Conservation (phyloP, 352 stramenopile genomes). For the Phytophthora pini region DNA sequence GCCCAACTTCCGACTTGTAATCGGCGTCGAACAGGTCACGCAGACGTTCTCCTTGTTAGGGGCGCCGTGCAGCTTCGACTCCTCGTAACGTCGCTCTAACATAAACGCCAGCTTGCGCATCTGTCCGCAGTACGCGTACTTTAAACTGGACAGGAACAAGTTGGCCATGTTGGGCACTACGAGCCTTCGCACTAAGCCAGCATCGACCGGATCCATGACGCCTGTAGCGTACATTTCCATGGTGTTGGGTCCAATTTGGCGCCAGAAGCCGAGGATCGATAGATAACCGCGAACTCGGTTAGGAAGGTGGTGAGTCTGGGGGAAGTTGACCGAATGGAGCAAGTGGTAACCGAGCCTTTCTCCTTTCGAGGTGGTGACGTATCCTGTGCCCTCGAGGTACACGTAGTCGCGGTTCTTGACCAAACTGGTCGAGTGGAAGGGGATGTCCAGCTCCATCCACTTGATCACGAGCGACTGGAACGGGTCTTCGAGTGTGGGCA, state of each 20-base stretch:
- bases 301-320: slow-evolving; percentile 15
- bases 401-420: slow-evolving; percentile 33
- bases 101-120: slow-evolving; percentile 15
- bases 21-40: slow-evolving; percentile 32
- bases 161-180: slow-evolving; percentile 12
- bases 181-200: slow-evolving; percentile 3
- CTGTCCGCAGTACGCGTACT: slow-evolving; percentile 18
- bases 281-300: slow-evolving; percentile 18
- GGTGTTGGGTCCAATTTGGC: slow-evolving; percentile 4
- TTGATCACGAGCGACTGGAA: slow-evolving; percentile 39
- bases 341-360: slow-evolving; percentile 15
- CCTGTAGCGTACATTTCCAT: slow-evolving; percentile 18
- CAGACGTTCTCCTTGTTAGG: slow-evolving; percentile 37
- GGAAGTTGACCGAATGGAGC: slow-evolving; percentile 30
- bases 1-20: slow-evolving; percentile 19
- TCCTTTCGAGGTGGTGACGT: slow-evolving; percentile 14
- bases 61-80: slow-evolving; percentile 26
- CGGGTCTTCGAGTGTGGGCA: slow-evolving; percentile 22
- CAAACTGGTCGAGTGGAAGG: slow-evolving; percentile 15
- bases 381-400: slow-evolving; percentile 28
- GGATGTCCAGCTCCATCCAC: slow-evolving; percentile 41
- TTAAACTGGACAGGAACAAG: slow-evolving; percentile 10
- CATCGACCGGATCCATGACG: slow-evolving; percentile 13
- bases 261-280: slow-evolving; percentile 8
- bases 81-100: slow-evolving; percentile 21